Evolutionary conservation across 2,329 filamentous ascomycete genomes (phyloP), one percentile per base, ranked within the genome.

Genomic region (Xylaria multiplex): DNA sequence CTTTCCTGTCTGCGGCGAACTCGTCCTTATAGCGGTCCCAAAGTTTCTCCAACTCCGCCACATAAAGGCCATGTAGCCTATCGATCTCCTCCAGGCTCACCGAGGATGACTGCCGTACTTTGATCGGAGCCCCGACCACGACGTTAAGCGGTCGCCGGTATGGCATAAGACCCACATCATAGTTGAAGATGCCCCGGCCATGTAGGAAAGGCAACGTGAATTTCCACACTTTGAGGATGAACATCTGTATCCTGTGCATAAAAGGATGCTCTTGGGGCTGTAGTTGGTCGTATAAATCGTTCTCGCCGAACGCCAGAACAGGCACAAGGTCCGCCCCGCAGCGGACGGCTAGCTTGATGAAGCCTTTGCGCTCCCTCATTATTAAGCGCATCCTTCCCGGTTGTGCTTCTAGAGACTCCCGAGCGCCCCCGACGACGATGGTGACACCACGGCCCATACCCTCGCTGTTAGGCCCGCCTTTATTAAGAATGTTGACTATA

Each of bases 371-470:
- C 52, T 91, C 87, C 70, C 90, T 90, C 55, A 98, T 85, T 3
- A 98, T 90, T 9, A 98, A 85, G 5, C 89, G 89, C 63, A 97
- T 80, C 14, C 85, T 87, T 57, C 91, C 87, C 0, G 96, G 96
- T 67, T 91, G 88, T 0, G 95, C 93, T 77, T 97, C 93, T 2
- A 99, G 88, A 1, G 93, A 96, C 80, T 99, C 96, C 16, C 93
- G 88, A 3, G 96, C 96, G 8, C 96, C 96, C 56, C 96, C 96
- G 49, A 98, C 86, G 19, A 98, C 96, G 72, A 99, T 97, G 2
- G 96, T 97, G 64, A 98, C 96, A 55, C 92, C 94, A n/a, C 94
- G 91, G 16, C 96, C 94, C 89, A 94, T 95, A 30, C 94, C 95
- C 75, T 95, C 90, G 65, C 84, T 83, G 69, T 97, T 91, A 4